These are phyloP conservation scores for Phytophthora macrochlamydospora DNA, from an alignment of 352 stramenopile genomes.

Conservation along the genomic window DNA sequence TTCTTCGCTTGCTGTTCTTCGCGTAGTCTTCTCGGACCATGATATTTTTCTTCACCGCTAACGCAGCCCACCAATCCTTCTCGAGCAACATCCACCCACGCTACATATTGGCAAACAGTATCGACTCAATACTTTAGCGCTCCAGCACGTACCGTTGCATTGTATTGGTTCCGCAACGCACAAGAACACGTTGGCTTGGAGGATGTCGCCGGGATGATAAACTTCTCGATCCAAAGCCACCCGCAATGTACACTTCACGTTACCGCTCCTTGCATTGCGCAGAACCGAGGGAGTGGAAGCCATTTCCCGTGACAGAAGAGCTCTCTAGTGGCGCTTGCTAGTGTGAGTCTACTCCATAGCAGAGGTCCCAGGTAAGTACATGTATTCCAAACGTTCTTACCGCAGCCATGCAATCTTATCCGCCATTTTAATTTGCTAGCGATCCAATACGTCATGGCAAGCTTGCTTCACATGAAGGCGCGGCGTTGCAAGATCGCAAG, in stretches of 20 bases:
- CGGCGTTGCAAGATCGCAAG: too few relatives aligned
- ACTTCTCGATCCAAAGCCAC: conserved; percentile 16
- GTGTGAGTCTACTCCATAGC: too few relatives aligned
- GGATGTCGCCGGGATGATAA: conserved; percentile 18
- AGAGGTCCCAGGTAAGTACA: too few relatives aligned
- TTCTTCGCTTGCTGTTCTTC: conserved; percentile 3
- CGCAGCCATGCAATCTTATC: too few relatives aligned
- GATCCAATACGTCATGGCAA: too few relatives aligned
- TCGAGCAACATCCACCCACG: neutral
- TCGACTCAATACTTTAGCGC: neutral
- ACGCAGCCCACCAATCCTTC: conserved; percentile 1
- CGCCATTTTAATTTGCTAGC: too few relatives aligned
- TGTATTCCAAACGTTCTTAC: too few relatives aligned
- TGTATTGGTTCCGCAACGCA: conserved; percentile 15
- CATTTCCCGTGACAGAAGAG: neutral
- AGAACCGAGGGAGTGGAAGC: conserved; percentile 8
- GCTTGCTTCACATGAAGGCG: too few relatives aligned
- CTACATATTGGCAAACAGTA: neutral
- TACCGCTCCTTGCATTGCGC: conserved; percentile 13
- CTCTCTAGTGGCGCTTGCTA: neutral
- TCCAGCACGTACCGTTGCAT: conserved; percentile 11
- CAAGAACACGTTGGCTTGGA: conserved; percentile 22
- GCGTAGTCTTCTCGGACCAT: conserved; percentile 14
- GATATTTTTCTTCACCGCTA: conserved; percentile 11
- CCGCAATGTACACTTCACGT: conserved; percentile 18